These are phyloP conservation scores for Penicillium crustosum DNA, from an alignment of 2,329 filamentous ascomycete genomes.

Conservation along the genomic window DNA sequence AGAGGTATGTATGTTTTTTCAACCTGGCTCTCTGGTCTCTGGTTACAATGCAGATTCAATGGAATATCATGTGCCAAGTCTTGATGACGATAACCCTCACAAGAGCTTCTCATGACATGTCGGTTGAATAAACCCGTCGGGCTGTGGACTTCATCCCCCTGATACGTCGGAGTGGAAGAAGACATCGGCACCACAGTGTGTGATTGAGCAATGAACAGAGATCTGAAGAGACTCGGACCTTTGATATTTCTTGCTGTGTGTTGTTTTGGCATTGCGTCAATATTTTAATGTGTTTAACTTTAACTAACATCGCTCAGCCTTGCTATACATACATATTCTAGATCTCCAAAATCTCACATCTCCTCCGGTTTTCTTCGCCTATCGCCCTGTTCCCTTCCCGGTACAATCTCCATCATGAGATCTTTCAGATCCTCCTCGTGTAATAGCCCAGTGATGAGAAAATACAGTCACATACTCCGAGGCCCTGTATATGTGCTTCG, in stretches of 20 bases:
- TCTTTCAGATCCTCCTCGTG: background rate
- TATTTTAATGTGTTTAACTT: background rate
- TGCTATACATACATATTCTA: constrained; percentile 6
- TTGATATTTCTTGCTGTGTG: background rate
- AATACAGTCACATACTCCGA: constrained; percentile 25
- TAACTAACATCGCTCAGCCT: background rate
- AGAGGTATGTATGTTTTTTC: background rate
- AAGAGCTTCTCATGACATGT: constrained; percentile 44
- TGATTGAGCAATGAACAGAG: constrained; percentile 51
- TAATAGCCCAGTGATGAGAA: constrained; percentile 28
- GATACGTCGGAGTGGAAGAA: constrained; percentile 37
- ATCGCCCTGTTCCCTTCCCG: background rate
- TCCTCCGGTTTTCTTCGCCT: background rate
- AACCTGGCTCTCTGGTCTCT: background rate
- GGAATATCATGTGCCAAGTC: constrained; percentile 23
- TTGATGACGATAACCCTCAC: constrained; percentile 43
- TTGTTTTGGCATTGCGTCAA: background rate
- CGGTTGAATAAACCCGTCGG: constrained; percentile 15
- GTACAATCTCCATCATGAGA: background rate
- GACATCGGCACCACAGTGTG: constrained; percentile 30
- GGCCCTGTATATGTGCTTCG: constrained; percentile 27
- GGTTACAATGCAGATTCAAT: background rate
- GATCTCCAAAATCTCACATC: background rate
- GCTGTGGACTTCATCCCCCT: constrained; percentile 40
- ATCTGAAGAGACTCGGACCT: constrained; percentile 42